Percentiles rank a stretch among this genome's conserved stretches.
These are phyloP conservation scores for Vitis vinifera DNA, from an alignment of 164 flowering plant species.

Conservation along the genomic window DNA sequence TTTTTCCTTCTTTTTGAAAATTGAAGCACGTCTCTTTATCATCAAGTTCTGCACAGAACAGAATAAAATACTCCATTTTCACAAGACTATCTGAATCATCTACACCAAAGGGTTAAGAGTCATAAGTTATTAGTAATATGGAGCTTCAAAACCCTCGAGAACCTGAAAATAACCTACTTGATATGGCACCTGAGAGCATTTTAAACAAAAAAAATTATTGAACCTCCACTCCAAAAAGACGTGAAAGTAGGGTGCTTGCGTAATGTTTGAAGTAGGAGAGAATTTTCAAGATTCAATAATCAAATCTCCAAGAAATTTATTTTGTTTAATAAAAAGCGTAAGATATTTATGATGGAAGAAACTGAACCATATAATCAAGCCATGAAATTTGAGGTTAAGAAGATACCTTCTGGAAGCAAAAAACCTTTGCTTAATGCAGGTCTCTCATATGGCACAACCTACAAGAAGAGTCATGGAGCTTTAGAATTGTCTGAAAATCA, in stretches of 20 bases:
- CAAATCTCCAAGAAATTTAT: too few species aligned
- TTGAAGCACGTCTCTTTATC: too few species aligned
- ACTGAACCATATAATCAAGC: not conserved
- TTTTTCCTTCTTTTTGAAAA: too few species aligned
- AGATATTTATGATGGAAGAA: not conserved
- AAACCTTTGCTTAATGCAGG: slow-evolving; percentile 95
- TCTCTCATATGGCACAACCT: slow-evolving; percentile 97
- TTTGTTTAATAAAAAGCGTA: too few species aligned
- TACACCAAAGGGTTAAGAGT: not conserved
- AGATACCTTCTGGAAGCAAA: slow-evolving; percentile 88
- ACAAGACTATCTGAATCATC: too few species aligned
- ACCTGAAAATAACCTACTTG: not conserved
- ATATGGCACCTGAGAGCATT: not conserved
- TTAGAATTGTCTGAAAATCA: too few species aligned
- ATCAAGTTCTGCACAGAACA: too few species aligned
- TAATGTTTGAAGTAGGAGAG: not conserved
- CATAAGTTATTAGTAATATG: not conserved
- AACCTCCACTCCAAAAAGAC: not conserved
- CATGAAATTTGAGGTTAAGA: not conserved
- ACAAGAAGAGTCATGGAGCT: slow-evolving; percentile 7
- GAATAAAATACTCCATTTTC: too few species aligned
- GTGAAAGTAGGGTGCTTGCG: not conserved
- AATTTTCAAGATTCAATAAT: too few species aligned
- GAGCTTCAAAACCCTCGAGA: not conserved
- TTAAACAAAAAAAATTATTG: not conserved